Base-by-base conservation (phyloP, 2,329 filamentous ascomycete species). In the Cladosporium sp. region DNA sequence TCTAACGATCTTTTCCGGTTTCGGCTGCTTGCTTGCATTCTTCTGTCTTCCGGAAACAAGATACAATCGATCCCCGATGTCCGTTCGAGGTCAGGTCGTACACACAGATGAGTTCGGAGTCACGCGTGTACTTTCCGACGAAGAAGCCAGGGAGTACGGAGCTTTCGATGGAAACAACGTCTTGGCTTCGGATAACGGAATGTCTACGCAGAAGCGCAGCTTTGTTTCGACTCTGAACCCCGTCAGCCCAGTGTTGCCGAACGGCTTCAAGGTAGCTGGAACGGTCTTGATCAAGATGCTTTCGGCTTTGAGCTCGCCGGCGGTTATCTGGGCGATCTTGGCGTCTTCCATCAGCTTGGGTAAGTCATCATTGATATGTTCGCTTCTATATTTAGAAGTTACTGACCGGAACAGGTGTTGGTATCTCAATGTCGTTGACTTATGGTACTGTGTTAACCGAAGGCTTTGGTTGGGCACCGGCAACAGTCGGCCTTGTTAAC, bases 11-110 rank as follows among this genome's bases (percentile, higher is more conserved):
- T 73, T 78, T 4, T 69, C 76, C 10, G 77, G 70, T 10, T 61
- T 76, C 6, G 77, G 78, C 1, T 69, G 80, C 10, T 57, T 83
- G 67, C 63, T 81, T 28, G 69, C 78, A 66, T 57, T 81, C 70
- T 74, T 81, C 68, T 64, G 77, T 64, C 70, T 78, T 64, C 76
- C 83, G 66, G 76, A 85, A 76, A 76, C 80, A 0, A 71, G 73
- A 24, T 81, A 77, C 66, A 67, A 74, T n/a, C 76, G 79, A 0
- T 74, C 74, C 0, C 71, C 77, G 0, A 72, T 75, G n/a, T 71
- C 72, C 1, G 30, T 78, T 12, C 73, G 79, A 36, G 78, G 76
- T 0, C 74, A 75, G 6, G 68, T 79, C 11, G 70, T 80, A 1
- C 65, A 78, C 32, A 80, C 79, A 0, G 80, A 80, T 63, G 75